Evolutionary conservation across 352 stramenopile species (phyloP).

Genomic region (Halophytophthora batemanensis): DNA sequence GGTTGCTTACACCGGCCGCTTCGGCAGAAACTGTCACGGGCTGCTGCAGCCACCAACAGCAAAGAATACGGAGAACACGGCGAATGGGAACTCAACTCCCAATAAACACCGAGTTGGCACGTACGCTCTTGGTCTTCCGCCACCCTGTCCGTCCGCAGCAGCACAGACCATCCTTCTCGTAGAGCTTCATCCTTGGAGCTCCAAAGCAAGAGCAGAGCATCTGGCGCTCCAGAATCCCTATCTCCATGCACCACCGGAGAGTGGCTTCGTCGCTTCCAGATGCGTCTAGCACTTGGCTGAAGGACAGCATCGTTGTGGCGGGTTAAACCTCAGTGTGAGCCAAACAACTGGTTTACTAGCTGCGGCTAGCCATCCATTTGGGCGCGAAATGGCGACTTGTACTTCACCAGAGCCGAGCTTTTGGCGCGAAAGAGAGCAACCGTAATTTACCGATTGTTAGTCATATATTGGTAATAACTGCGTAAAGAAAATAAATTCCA

Average conservation of each 20-base stretch:
- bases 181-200: background rate
- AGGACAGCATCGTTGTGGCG: constrained; percentile 1
- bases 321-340: background rate
- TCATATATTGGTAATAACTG: background rate
- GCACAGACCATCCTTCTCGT: background rate
- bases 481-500: background rate
- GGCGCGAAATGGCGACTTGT: background rate
- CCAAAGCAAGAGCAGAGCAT: background rate
- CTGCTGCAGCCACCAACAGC: constrained; percentile 1
- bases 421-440: background rate
- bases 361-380: background rate
- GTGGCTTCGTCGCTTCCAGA: background rate
- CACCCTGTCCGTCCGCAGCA: background rate
- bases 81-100: background rate
- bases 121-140: constrained; percentile 1
- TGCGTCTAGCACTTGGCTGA: background rate
- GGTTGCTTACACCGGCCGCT: background rate
- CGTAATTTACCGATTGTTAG: background rate
- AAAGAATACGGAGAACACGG: background rate
- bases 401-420: background rate
- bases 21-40: background rate
- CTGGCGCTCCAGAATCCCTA: background rate
- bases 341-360: background rate
- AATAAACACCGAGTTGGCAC: background rate
- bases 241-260: background rate